Base-by-base conservation (phyloP, 176 grass and related monocot species). In the Triticum timopheevii region DNA sequence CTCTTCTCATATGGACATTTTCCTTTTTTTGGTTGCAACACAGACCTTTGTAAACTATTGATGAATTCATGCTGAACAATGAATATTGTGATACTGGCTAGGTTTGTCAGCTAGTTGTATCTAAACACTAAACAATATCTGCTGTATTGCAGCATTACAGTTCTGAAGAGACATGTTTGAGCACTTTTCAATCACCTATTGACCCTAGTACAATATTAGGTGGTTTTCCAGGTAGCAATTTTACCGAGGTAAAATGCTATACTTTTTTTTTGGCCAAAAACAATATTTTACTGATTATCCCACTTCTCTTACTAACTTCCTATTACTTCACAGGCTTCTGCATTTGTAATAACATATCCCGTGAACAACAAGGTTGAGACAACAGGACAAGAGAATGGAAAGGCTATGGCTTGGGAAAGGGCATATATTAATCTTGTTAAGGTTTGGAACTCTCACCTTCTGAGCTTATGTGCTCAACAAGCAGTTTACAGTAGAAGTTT, bases 271-370 rank as follows among this genome's bases (percentile, higher is more conserved):
- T 40, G 87, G 42, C 13, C 54, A 56, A 68, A 73, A 49, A 40
- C 45, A 23, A 35, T 83, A 76, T 65, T 62, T 45, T 8, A 35
- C 61, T 83, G 28, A 63, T 59, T 25, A 72, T 71, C 78, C 61
- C 40, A 78, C 11, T 69, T 31, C 50, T 56, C 59, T 86, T 91
- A 24, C 40, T 38, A 61, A 82, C 12, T 80, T 83, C 49, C 22
- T 79, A 76, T 89, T 84, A 36, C 69, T 87, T 80, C 34, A 38
- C 82, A 98, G 97, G 97, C 97, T 84, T 93, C 90, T 82, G 90
- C 97, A 38, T 91, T 98, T 89, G 76, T 98, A 17, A 84, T 94
- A 88, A 96, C 97, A 86, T 98, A 98, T 96, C 97, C 94, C 42
- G 97, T 98, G 91, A 96, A 98, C 81, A 98, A 98, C 76, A 89